Percentiles rank a stretch among this genome's conserved stretches.
phyloP scores from a whole-genome alignment of 2,329 filamentous ascomycete species.

The Phymatotrichopsis omnivora region DNA sequence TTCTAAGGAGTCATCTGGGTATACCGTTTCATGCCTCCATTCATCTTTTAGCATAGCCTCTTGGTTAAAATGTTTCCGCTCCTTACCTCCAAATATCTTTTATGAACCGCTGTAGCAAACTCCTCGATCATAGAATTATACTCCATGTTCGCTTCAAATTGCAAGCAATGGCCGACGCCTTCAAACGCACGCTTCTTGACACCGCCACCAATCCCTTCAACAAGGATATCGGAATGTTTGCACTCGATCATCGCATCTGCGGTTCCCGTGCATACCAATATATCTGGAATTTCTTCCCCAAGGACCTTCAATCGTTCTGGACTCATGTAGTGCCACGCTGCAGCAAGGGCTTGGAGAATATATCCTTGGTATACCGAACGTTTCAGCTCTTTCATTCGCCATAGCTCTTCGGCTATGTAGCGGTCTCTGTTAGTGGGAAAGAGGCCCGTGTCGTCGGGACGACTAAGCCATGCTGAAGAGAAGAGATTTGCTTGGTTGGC shows the following conservation, averaged over 20 bases:
- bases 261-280: conserved; percentile 67
- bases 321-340: conserved; percentile 69
- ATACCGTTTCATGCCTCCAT: no score
- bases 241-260: conserved; percentile 68
- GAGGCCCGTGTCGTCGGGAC: conserved; percentile 49
- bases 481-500: conserved; percentile 60
- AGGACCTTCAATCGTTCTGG: conserved; percentile 54
- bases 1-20: no score
- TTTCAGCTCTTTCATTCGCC: conserved; percentile 53
- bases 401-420: conserved; percentile 68
- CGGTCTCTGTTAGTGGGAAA: conserved; percentile 73
- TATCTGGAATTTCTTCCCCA: conserved; percentile 57
- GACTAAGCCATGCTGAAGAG: conserved; percentile 49
- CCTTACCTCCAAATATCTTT: conserved; percentile 15
- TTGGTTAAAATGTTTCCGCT: no score
- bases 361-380: conserved; percentile 59
- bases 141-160: conserved; percentile 60
- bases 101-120: conserved; percentile 43
- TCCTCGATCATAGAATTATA: conserved; percentile 55
- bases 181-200: conserved; percentile 53
- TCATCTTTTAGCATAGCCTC: no score
- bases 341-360: conserved; percentile 66
- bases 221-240: conserved; percentile 58
- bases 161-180: conserved; percentile 63
- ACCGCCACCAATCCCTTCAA: conserved; percentile 49